A percentile compares a stretch with the other conserved stretches of the same genome.
Evolutionary conservation across 2,329 filamentous ascomycete species (phyloP).

Genomic region (Pseudogymnoascus sp.): DNA sequence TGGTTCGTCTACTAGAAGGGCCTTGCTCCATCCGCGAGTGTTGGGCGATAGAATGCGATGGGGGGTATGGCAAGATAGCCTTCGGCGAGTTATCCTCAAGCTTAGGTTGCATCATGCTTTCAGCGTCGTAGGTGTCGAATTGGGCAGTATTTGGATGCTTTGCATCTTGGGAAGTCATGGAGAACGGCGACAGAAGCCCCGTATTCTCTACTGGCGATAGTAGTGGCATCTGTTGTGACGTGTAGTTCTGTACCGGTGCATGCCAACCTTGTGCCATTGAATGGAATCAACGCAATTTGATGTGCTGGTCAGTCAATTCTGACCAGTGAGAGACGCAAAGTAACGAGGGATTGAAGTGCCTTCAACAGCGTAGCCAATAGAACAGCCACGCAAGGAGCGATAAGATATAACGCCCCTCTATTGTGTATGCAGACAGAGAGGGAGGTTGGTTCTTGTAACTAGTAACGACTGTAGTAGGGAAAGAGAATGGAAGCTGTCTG

Average conservation of each 20-base stretch:
- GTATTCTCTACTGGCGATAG: not conserved
- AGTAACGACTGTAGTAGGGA: constrained; percentile 4
- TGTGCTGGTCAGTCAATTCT: not conserved
- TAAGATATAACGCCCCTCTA: not conserved
- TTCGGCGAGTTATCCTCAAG: not conserved
- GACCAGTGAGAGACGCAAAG: not conserved
- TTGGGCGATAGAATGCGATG: not conserved
- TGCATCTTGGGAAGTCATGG: not conserved
- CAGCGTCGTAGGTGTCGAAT: not conserved
- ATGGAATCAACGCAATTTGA: not conserved
- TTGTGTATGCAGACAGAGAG: not conserved
- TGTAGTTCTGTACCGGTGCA: constrained; percentile 23
- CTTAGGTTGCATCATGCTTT: not conserved
- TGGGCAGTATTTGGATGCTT: not conserved
- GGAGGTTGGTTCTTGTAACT: not conserved
- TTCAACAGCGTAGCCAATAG: not conserved
- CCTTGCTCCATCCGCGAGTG: not conserved
- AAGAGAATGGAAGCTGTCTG: not conserved
- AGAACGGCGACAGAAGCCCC: not conserved
- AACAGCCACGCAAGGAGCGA: not conserved
- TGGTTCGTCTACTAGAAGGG: constrained; percentile 25
- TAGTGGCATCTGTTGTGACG: constrained; percentile 19
- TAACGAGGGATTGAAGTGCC: not conserved
- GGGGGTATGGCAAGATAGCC: not conserved
- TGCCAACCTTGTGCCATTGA: constrained; percentile 27